Percentiles rank a stretch among this genome's conserved stretches.
These are phyloP conservation scores for Mortierella alpina DNA, from an alignment of 192 early-diverging fungal species.

Conservation along the genomic window DNA sequence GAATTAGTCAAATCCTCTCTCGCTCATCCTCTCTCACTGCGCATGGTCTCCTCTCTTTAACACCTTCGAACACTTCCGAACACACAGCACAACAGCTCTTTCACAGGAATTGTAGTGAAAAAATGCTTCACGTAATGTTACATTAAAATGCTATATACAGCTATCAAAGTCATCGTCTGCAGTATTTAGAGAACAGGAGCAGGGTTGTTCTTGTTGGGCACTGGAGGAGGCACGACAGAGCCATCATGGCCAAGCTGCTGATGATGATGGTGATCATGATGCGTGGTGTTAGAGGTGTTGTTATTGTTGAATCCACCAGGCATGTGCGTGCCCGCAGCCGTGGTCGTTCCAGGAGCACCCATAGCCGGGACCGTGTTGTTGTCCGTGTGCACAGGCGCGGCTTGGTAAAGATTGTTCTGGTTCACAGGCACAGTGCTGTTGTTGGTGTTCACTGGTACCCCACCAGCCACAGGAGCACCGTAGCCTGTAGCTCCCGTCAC, in stretches of 20 bases:
- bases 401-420: neutral
- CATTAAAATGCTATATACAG: no score
- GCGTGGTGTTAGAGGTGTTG: neutral
- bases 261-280: neutral
- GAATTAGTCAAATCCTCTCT: no score
- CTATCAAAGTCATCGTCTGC: no score
- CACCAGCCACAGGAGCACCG: neutral
- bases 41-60: neutral
- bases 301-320: conserved; percentile 14
- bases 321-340: conserved; percentile 31
- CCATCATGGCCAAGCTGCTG: neutral
- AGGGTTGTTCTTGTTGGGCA: no score
- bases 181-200: no score
- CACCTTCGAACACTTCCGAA: neutral
- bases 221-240: neutral
- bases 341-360: conserved; percentile 31
- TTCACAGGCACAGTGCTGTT: conserved; percentile 7
- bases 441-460: conserved; percentile 13
- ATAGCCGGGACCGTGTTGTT: conserved; percentile 24
- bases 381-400: neutral
- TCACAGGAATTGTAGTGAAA: no score
- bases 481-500: neutral
- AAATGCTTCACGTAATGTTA: no score
- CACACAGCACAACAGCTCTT: no score
- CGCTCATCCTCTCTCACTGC: no score